phyloP scores from a whole-genome alignment of 1,139 yeast species.

The Kodamaea alishanica region DNA sequence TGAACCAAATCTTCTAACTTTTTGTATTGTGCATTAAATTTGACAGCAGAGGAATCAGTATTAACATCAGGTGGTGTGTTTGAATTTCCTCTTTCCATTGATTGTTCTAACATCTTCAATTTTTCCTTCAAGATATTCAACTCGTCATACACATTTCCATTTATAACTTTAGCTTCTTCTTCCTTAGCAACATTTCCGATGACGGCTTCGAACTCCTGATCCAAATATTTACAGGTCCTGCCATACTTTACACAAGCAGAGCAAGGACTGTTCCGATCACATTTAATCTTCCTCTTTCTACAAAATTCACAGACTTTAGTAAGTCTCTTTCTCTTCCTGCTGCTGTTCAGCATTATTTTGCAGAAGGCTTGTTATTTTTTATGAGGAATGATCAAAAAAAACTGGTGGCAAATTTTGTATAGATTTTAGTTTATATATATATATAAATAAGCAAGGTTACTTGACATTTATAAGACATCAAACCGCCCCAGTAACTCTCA shows the following conservation, averaged over 20 bases:
- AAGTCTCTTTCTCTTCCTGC: slow-evolving; percentile 28
- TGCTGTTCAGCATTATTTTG: background rate
- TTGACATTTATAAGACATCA: no score
- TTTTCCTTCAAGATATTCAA: slow-evolving; percentile 17
- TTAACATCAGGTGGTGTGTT: no score
- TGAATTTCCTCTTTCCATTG: slow-evolving; percentile 7
- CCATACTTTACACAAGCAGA: slow-evolving; percentile 38
- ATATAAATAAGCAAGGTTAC: no score
- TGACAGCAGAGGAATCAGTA: no score
- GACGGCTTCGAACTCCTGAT: slow-evolving; percentile 4
- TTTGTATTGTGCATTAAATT: no score
- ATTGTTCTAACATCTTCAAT: slow-evolving; percentile 10
- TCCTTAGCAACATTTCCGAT: background rate
- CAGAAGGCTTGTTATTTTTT: no score
- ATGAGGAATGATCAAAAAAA: no score
- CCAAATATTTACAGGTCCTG: slow-evolving; percentile 20
- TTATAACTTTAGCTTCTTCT: slow-evolving; percentile 1
- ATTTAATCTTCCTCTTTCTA: slow-evolving; percentile 39
- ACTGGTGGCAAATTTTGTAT: no score
- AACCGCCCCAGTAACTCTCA: no score
- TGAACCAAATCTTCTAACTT: no score
- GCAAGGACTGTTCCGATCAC: slow-evolving; percentile 42
- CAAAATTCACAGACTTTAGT: slow-evolving; percentile 42
- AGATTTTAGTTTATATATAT: no score
- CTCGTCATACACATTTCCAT: slow-evolving; percentile 16